A percentile compares a stretch with the other conserved stretches of the same genome.
phyloP scores from a whole-genome alignment of 23 red algal genomes.

The Cyanidium caldarium region DNA sequence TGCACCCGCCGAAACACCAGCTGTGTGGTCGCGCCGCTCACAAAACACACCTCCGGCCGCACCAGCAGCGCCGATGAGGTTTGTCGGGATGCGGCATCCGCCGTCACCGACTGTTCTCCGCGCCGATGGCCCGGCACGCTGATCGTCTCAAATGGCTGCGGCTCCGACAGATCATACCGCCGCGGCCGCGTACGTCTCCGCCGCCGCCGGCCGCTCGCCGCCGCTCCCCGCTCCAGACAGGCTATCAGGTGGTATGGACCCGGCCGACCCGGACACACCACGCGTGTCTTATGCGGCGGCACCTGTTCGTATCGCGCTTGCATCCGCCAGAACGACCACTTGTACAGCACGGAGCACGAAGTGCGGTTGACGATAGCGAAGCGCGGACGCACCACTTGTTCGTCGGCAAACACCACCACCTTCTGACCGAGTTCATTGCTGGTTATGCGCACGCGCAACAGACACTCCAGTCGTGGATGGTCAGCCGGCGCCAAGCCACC shows the following conservation, averaged over 20 bases:
- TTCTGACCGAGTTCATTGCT: neutral
- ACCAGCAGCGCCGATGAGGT: neutral
- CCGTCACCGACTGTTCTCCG: neutral
- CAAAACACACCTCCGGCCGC: neutral
- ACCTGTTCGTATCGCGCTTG: neutral
- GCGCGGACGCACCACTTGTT: neutral
- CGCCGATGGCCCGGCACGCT: neutral
- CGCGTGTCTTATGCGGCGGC: neutral
- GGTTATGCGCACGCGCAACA: neutral
- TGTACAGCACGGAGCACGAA: neutral
- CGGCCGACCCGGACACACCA: no score
- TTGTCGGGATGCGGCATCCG: no score
- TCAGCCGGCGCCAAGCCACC: no score
- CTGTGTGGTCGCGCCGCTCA: neutral
- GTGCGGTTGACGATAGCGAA: neutral
- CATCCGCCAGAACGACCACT: neutral
- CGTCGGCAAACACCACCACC: neutral
- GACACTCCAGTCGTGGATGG: no score
- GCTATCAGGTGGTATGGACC: no score
- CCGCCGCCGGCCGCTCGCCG: neutral
- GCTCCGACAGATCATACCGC: neutral
- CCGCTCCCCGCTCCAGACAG: neutral
- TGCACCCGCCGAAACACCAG: neutral
- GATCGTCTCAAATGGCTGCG: neutral
- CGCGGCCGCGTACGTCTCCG: no score